Base-by-base conservation (phyloP, 2,329 filamentous ascomycete genomes). In the Hypoxylon sp. region DNA sequence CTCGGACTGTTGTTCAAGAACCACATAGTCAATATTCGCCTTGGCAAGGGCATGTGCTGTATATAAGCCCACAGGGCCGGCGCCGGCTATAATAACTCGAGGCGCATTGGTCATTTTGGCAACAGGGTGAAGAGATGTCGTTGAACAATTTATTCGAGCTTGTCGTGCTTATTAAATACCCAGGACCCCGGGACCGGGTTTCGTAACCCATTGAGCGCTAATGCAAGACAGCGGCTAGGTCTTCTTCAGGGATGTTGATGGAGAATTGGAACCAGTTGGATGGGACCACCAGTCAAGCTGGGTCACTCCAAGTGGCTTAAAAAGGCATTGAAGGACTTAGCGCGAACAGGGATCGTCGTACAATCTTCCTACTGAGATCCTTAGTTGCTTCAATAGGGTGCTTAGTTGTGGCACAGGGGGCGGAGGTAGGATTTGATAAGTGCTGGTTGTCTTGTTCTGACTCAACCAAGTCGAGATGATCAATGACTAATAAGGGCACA, bases 1-100 rank as follows among this genome's bases (percentile, higher is more conserved):
- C 29, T 56, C 54, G n/a, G 54, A 15, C 13, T 76, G 65, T 35
- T 74, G 65, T 61, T 80, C 79, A 6, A 80, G 75, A 2, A 80
- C 70, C 1, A 80, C 46, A 42, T 77, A 80, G 58, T 80, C 77
- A 56, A 80, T 79, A 44, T 67, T 67, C 3, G 63, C 73, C 35
- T 42, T 75, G 44, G 48, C 35, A 37, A 71, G 70, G 11, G 55
- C 73, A 53, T 60, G 69, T 6, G 75, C 76, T 2, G 73, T 56
- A 19, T 69, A 70, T n/a, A 75, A 52, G 13, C 70, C 73, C 1
- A 52, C 57, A 1, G 73, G 73, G 0, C 73, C 73, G 15, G 53
- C 72, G 21, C 73, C 73, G 5, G 70, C 48, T 3, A 75, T 24
- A 37, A 75, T 62, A 4, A 68, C 70, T 35, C 54, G 54, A 35